Conservation (phyloP, 2,329 filamentous ascomycete genomes). For the Pseudonectria buxi region DNA sequence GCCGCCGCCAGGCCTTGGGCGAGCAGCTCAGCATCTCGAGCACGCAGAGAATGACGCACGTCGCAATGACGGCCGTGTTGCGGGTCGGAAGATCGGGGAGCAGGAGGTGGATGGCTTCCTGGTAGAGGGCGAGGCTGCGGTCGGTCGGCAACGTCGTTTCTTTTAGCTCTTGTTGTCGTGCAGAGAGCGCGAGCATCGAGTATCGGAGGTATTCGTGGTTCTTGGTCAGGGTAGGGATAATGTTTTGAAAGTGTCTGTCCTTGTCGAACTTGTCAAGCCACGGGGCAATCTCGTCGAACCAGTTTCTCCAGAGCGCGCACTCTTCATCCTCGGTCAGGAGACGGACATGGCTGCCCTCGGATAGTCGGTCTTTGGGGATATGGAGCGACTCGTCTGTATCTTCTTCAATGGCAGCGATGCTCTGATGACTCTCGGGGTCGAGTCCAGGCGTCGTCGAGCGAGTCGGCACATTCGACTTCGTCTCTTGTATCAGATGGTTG, state of each 20-base stretch:
- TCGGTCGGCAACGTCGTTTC: constrained; percentile 28
- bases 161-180: constrained; percentile 43
- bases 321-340: constrained; percentile 25
- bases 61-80: constrained; percentile 43
- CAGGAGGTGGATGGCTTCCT: constrained; percentile 43
- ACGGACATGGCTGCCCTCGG: constrained; percentile 2
- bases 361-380: constrained; percentile 11
- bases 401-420: constrained; percentile 3
- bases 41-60: constrained; percentile 47
- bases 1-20: constrained; percentile 43
- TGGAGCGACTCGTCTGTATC: constrained; percentile 8
- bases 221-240: constrained; percentile 40
- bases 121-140: constrained; percentile 40
- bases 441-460: constrained; percentile 16
- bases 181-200: constrained; percentile 44
- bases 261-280: constrained; percentile 49
- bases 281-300: constrained; percentile 34
- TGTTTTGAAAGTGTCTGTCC: constrained; percentile 40
- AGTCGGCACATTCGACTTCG: constrained; percentile 33
- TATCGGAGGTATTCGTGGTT: constrained; percentile 38
- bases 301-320: constrained; percentile 33
- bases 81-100: constrained; percentile 40
- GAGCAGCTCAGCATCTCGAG: constrained; percentile 46
- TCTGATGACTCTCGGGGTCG: constrained; percentile 7
- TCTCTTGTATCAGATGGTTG: constrained; percentile 38